These are phyloP conservation scores for Fomitopsis pulvina DNA, from an alignment of 768 basidiomycete genomes.

Conservation along the genomic window DNA sequence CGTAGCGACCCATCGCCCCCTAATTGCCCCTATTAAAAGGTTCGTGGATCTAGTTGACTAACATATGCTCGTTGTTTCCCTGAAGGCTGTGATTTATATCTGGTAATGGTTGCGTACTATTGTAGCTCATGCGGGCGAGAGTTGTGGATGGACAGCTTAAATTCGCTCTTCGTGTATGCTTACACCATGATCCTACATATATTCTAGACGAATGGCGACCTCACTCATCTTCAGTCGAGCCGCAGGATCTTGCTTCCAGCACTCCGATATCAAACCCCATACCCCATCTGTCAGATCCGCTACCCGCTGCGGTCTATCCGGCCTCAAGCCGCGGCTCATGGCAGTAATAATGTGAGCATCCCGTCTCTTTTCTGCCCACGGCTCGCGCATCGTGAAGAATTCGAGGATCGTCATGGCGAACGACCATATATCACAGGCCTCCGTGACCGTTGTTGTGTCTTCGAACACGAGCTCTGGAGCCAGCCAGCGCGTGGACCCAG, in stretches of 20 bases:
- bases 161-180: no score
- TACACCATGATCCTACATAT: no score
- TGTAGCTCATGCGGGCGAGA: no score
- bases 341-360: conserved; percentile 46
- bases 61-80: no score
- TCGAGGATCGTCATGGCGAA: conserved; percentile 58
- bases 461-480: conserved; percentile 50
- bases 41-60: no score
- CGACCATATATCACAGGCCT: conserved; percentile 47
- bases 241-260: conserved; percentile 37
- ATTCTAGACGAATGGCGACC: conserved; percentile 20
- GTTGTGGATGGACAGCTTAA: no score
- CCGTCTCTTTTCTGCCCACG: conserved; percentile 42
- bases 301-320: conserved; percentile 35
- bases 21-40: no score
- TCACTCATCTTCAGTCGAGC: conserved; percentile 36
- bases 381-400: conserved; percentile 45
- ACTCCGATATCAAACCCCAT: conserved; percentile 40
- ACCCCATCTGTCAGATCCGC: conserved; percentile 40
- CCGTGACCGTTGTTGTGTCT: conserved; percentile 35
- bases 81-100: no score
- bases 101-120: no score
- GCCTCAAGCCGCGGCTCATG: conserved; percentile 32
- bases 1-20: no score
- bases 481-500: conserved; percentile 49